Base-by-base conservation (phyloP, 2,329 filamentous ascomycete species). In the Claviceps sp. region DNA sequence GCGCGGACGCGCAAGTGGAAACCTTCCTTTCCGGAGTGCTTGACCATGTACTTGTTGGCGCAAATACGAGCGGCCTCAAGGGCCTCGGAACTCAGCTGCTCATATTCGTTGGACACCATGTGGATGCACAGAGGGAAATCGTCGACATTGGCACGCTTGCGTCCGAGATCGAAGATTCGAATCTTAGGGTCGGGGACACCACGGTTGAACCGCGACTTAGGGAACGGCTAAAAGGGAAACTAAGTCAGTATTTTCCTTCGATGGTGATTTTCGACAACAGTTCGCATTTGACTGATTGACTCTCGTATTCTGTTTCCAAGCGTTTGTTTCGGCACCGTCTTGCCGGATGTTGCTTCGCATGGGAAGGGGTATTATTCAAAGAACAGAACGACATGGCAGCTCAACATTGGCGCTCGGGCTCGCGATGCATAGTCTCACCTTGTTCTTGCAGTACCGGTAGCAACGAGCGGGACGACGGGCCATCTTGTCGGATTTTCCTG, bases 361-460 rank as follows among this genome's bases (percentile, higher is more conserved):
- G 3, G 14, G 3, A 9, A 5, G 22, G 11, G 22, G 20, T n/a
- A 40, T 4, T 18, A 20, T 50, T 45, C 41, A 38, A 40, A 46
- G 24, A 26, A 44, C 6, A 11, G 9, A 24, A 5, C 20, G 9
- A 24, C 14, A 45, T 34, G n/a, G 30, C 26, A 9, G 48, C 37
- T 30, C n/a, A 18, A 24, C n/a, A 14, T 50, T 7, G 41, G 45
- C 34, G 34, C 44, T 38, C 14, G 55, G 47, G 50, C 54, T 50
- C 51, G 53, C 50, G 53, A 46, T 50, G 49, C 49, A 49, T 44
- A 48, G 59, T 75, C 85, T 77, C 72, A 95, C 89, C 89, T 96
- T 96, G 86, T 97, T 98, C 89, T 98, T 98, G 90, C 93, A 98
- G 87, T 98, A 98, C 72, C 93, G 86, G 84, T 95, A 98, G 81